Evolutionary conservation across 768 basidiomycete genomes (phyloP).

Genomic region (Auricularia auricula-judae): DNA sequence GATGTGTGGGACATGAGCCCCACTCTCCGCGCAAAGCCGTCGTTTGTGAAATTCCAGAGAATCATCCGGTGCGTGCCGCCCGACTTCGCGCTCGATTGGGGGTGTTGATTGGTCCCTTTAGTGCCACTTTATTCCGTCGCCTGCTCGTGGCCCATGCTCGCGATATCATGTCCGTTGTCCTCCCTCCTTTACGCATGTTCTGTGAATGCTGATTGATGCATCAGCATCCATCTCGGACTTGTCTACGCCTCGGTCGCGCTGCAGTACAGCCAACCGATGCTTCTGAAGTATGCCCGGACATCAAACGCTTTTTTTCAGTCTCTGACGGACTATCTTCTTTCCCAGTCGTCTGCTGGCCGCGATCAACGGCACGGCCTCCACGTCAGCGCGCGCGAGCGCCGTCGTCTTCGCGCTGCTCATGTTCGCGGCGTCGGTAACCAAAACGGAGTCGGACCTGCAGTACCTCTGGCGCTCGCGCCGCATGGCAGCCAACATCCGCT

Average conservation of each 20-base stretch:
- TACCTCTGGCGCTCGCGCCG: slow-evolving; percentile 24
- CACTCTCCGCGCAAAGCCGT: slow-evolving; percentile 50
- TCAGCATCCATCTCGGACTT: slow-evolving; percentile 5
- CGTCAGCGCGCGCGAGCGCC: slow-evolving; percentile 43
- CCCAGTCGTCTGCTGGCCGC: slow-evolving; percentile 42
- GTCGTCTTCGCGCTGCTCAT: slow-evolving; percentile 73
- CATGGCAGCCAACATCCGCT: slow-evolving; percentile 58
- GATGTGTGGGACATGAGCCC: slow-evolving; percentile 68
- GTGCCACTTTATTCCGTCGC: slow-evolving; percentile 28
- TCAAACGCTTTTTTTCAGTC: slow-evolving; percentile 3
- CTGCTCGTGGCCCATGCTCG: slow-evolving; percentile 35
- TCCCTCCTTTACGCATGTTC: too few species aligned
- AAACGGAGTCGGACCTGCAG: slow-evolving; percentile 29
- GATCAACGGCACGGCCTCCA: slow-evolving; percentile 32
- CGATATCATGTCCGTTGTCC: slow-evolving; percentile 25
- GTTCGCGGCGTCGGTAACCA: slow-evolving; percentile 48
- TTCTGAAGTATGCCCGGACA: slow-evolving; percentile 49
- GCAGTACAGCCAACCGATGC: slow-evolving; percentile 75
- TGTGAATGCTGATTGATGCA: too few species aligned
- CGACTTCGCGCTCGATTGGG: neutral
- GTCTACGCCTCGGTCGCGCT: slow-evolving; percentile 66
- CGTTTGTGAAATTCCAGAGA: slow-evolving; percentile 41
- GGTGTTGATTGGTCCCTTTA: neutral
- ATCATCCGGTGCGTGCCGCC: neutral
- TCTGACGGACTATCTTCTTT: neutral